Base-by-base conservation (phyloP, 2,329 filamentous ascomycete species). In the Fusarium chaquense region DNA sequence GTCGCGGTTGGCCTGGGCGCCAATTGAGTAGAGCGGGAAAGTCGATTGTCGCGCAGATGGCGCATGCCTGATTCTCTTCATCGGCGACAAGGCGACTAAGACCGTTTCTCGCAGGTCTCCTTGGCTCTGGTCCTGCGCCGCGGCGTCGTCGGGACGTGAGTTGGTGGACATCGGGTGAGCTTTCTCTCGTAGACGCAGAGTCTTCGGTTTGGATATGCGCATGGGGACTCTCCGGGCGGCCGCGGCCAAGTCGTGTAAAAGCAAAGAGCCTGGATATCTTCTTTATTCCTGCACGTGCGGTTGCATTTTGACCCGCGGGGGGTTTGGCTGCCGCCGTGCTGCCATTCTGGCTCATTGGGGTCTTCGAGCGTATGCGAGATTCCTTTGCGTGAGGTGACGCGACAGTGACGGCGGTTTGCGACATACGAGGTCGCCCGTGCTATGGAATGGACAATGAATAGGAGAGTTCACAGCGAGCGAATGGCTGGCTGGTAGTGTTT, bases 211-310 rank as follows among this genome's bases (percentile, higher is more conserved):
- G 69, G 24, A 51, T 61, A 28, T 69, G 61, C 9, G 54, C 58
- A 38, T 61, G 67, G 24, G 69, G 58, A 36, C 53, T 67, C 33
- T 75, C 73, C 3, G 68, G 65, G 12, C 73, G 73, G 49, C 73
- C 72, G 43, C 78, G 76, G 52, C 71, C 70, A 22, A 78, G 74
- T 30, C 77, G 75, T 54, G 76, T 75, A 46, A 75, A 75, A 66
- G 77, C 71, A 65, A 81, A 74, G 59, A 81, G 77, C 59, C 76
- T 77, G 49, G 78, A 78, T 54, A 81, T 75, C 67, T 80, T 80
- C 71, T 78, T 80, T 76, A 80, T 79, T 50, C 57, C 58, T 40
- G 60, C 55, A 35, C 67, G 67, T 52, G 70, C 67, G 53, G 58
- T 55, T 41, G 69, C 38, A 64, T 50, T 68, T 64, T 63, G 54